These are phyloP conservation scores for Lactifluus rugatus DNA, from an alignment of 768 basidiomycete species.

Conservation along the genomic window DNA sequence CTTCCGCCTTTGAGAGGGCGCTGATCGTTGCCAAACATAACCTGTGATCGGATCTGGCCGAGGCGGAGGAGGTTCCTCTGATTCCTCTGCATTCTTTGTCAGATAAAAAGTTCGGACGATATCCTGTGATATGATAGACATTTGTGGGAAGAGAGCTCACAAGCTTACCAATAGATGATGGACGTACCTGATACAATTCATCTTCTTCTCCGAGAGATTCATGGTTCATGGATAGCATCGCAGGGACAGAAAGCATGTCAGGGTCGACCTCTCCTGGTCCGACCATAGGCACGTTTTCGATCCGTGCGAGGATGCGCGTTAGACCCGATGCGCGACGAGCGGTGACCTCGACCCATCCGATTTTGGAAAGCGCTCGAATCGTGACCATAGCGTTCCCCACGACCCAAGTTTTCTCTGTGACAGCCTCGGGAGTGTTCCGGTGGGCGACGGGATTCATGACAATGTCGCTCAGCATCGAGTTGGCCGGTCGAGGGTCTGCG, in stretches of 20 bases:
- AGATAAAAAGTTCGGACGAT: constrained; percentile 6
- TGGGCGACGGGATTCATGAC: constrained; percentile 48
- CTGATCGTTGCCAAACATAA: constrained; percentile 79
- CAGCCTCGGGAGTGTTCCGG: constrained; percentile 28
- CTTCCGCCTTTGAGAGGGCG: constrained; percentile 84
- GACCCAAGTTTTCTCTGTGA: constrained; percentile 73
- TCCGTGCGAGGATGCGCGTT: constrained; percentile 70
- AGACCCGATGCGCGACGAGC: constrained; percentile 84
- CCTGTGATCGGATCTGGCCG: constrained; percentile 69
- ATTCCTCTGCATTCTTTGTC: constrained; percentile 9
- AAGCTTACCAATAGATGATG: too few relatives aligned
- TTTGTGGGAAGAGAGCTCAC: too few relatives aligned
- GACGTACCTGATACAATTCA: constrained; percentile 18
- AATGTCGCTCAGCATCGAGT: constrained; percentile 68
- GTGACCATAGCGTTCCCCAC: constrained; percentile 79
- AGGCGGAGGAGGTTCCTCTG: constrained; percentile 23
- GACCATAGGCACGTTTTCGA: constrained; percentile 85
- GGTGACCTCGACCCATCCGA: constrained; percentile 84
- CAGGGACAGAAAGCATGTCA: constrained; percentile 63
- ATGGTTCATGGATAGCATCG: constrained; percentile 63
- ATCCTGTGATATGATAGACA: too few relatives aligned
- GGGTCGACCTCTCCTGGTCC: constrained; percentile 78
- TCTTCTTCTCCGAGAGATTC: constrained; percentile 23
- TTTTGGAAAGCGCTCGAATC: constrained; percentile 56
- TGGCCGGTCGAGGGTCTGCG: constrained; percentile 83